Evolutionary conservation across 306 rosid species (phyloP).

Genomic region (Sicyos edulis): DNA sequence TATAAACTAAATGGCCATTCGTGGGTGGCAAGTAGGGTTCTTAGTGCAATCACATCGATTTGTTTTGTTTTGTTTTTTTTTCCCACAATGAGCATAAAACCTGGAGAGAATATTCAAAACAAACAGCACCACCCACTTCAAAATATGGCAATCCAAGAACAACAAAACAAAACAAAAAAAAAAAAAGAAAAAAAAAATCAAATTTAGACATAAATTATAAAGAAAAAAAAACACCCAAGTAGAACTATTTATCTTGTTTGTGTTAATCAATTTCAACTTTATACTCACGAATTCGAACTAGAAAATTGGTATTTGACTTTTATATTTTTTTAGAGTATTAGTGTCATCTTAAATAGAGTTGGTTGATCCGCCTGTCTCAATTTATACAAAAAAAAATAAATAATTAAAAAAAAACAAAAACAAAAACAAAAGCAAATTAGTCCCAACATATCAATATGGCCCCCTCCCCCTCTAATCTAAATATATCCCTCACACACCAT

Average conservation of each 20-base stretch:
- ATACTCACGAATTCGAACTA: no score
- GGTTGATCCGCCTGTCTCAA: no score
- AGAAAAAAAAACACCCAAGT: no score
- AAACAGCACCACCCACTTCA: slow-evolving; percentile 28
- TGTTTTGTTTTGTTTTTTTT: not conserved
- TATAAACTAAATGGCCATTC: not conserved
- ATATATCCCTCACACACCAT: not conserved
- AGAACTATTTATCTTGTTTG: no score
- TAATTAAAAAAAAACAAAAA: no score
- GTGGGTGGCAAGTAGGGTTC: slow-evolving; percentile 8
- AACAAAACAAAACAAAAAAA: not conserved
- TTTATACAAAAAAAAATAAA: no score
- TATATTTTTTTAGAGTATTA: no score
- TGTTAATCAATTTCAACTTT: no score
- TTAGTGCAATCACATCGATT: slow-evolving; percentile 26
- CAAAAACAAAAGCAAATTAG: not conserved
- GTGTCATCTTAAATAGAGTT: no score
- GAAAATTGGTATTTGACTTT: no score
- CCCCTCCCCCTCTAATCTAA: slow-evolving; percentile 2
- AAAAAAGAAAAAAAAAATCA: not conserved
- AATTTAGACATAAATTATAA: not conserved
- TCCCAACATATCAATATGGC: slow-evolving; percentile 15
- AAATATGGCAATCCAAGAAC: not conserved
- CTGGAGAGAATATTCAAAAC: slow-evolving; percentile 38
- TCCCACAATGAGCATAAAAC: slow-evolving; percentile 33